A percentile compares a stretch with the other conserved stretches of the same genome.
These are phyloP conservation scores for Aechmea fasciata DNA, from an alignment of 176 grass and related monocot species.

Conservation along the genomic window DNA sequence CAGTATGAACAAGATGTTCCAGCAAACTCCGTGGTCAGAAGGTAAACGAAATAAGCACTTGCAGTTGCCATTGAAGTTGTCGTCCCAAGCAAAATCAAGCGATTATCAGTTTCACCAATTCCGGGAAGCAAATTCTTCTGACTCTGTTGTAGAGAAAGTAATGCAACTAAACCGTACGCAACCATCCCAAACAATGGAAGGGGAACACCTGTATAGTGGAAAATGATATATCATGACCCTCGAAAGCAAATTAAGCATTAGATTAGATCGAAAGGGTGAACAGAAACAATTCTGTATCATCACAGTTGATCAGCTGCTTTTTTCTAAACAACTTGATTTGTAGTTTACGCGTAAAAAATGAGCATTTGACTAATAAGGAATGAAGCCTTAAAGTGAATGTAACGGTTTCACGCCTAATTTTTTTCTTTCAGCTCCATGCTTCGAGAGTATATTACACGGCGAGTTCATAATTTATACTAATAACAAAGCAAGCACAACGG, in stretches of 20 bases:
- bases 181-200: constrained; percentile 61
- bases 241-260: neutral
- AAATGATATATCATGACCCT: neutral
- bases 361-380: too few species aligned
- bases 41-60: constrained; percentile 82
- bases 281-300: too few species aligned
- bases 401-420: too few species aligned
- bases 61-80: constrained; percentile 87
- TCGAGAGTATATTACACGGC: too few species aligned
- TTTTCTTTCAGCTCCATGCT: too few species aligned
- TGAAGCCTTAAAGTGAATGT: too few species aligned
- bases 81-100: constrained; percentile 48
- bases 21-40: constrained; percentile 71
- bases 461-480: too few species aligned
- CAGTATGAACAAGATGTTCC: constrained; percentile 79
- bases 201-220: constrained; percentile 48
- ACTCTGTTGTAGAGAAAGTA: constrained; percentile 66
- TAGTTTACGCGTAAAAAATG: too few species aligned
- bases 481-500: too few species aligned
- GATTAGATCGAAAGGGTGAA: too few species aligned
- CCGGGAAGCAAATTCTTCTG: constrained; percentile 35
- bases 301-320: too few species aligned
- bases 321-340: too few species aligned
- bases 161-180: constrained; percentile 54
- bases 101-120: constrained; percentile 43